phyloP scores from a whole-genome alignment of 441 rosid species.

The Gossypium davidsonii region DNA sequence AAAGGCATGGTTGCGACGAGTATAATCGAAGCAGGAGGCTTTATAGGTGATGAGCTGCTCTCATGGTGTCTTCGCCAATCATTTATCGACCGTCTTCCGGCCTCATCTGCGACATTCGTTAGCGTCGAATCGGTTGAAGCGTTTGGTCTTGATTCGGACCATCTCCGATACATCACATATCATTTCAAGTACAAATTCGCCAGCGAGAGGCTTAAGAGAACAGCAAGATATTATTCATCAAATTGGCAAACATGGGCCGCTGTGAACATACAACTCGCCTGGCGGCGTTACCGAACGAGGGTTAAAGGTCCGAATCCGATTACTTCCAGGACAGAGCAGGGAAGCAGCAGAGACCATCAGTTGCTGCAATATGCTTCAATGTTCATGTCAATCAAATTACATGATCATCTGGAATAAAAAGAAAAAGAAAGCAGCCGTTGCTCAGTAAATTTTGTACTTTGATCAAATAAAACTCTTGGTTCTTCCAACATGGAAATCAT shows the following conservation, averaged over 20 bases:
- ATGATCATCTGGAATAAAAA: slow-evolving; percentile 25
- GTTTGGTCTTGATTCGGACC: slow-evolving; percentile 39
- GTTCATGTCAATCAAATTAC: slow-evolving; percentile 70
- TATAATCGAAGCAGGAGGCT: slow-evolving; percentile 49
- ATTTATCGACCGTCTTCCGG: slow-evolving; percentile 54
- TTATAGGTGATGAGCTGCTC: slow-evolving; percentile 56
- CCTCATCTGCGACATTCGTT: slow-evolving; percentile 56
- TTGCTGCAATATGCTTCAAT: slow-evolving; percentile 59
- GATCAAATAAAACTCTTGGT: too few relatives aligned
- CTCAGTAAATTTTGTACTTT: neutral
- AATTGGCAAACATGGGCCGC: slow-evolving; percentile 79
- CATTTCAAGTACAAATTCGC: slow-evolving; percentile 65
- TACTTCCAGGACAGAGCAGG: slow-evolving; percentile 22
- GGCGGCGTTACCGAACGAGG: slow-evolving; percentile 49
- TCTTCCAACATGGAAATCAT: too few relatives aligned
- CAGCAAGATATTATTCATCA: slow-evolving; percentile 64
- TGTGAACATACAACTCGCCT: slow-evolving; percentile 55
- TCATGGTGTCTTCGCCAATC: slow-evolving; percentile 76
- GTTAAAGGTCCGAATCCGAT: slow-evolving; percentile 27
- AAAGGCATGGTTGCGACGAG: slow-evolving; percentile 54
- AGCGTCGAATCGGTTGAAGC: slow-evolving; percentile 47
- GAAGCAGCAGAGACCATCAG: slow-evolving; percentile 24
- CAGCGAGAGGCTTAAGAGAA: slow-evolving; percentile 52
- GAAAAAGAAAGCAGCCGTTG: neutral
- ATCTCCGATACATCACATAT: slow-evolving; percentile 52